Evolutionary conservation across 495 filamentous ascomycete genomes (phyloP), one percentile per base, ranked within the genome.

Genomic region (Aspergillus ostianus): DNA sequence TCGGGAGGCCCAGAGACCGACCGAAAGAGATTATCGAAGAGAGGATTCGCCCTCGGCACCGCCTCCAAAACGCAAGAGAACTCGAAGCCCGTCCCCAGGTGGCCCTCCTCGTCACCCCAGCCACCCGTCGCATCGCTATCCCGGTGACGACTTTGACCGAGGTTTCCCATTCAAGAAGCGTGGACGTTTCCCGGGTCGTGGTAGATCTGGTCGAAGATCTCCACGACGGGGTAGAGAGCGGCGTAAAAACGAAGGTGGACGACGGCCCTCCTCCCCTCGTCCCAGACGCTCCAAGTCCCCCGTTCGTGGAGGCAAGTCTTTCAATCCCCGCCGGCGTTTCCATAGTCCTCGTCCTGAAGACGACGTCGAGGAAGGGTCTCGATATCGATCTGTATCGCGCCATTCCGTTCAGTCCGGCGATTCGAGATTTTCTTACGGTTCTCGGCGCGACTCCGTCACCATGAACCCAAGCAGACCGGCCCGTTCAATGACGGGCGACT

Each of bases 1-100:
- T 53, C 23, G 29, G 8, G 54, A 62, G 3, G 12, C 36, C 13
- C 53, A 57, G 21, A 56, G 63, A 58, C 30, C 48, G 7, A 47
- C 64, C 29, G 66, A 70, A 20, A 71, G 67, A 64, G 64, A 73
- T 41, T 54, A 60, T 53, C 68, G 64, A 53, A 57, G 73, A 67
- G 71, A 74, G 53, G 67, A 74, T 20, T 71, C 69, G 23, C 67
- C 72, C 57, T 70, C 69, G 44, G 70, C 58, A 46, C 69, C 69
- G 47, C 74, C 70, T 6, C 55, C 64, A 20, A 79, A 80, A 68
- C 70, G 77, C 46, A 73, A 77, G 62, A 73, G 77, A 60, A 80
- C 76, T 56, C 74, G 78, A 50, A 81, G 75, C 57, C 79, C 78
- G 47, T 82, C 81, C 10, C 76, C 78, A 23, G 57, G 64, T 20